Percentiles rank a stretch among this genome's conserved stretches.
phyloP scores from a whole-genome alignment of 495 filamentous ascomycete genomes.

The Daldinia concentrica region DNA sequence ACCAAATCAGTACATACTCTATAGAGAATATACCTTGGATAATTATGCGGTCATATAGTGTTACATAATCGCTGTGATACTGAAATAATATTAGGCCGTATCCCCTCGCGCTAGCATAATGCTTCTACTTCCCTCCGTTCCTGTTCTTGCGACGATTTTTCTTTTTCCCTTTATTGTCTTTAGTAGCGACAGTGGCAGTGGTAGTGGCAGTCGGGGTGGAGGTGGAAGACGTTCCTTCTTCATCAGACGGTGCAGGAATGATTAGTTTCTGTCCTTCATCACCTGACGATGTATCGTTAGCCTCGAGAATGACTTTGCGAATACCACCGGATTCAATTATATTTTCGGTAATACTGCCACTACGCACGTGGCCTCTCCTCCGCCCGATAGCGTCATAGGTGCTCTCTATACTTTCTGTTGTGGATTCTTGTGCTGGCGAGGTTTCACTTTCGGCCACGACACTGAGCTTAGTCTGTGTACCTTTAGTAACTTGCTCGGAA shows the following conservation, averaged over 20 bases:
- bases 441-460: conserved; percentile 18
- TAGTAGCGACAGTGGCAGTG: not conserved
- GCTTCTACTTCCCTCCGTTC: conserved; percentile 22
- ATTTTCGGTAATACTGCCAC: conserved; percentile 90
- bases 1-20: conserved; percentile 12
- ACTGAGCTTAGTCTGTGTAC: conserved; percentile 31
- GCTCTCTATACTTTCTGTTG: conserved; percentile 32
- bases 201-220: no score
- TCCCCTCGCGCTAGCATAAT: not conserved
- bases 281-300: conserved; percentile 65
- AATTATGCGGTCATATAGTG: not conserved
- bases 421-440: conserved; percentile 44
- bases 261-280: conserved; percentile 39
- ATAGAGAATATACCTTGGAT: not conserved
- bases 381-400: conserved; percentile 29
- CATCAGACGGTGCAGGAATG: conserved; percentile 12
- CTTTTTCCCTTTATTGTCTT: conserved; percentile 29
- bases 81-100: not conserved
- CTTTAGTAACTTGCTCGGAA: conserved; percentile 36
- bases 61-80: not conserved
- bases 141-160: conserved; percentile 39
- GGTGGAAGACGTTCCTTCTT: conserved; percentile 23
- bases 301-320: conserved; percentile 84
- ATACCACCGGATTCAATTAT: conserved; percentile 82
- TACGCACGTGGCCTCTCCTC: conserved; percentile 70